These are phyloP conservation scores for Tolypocladium ophioglossoides DNA, from an alignment of 2,329 filamentous ascomycete genomes.

Conservation along the genomic window DNA sequence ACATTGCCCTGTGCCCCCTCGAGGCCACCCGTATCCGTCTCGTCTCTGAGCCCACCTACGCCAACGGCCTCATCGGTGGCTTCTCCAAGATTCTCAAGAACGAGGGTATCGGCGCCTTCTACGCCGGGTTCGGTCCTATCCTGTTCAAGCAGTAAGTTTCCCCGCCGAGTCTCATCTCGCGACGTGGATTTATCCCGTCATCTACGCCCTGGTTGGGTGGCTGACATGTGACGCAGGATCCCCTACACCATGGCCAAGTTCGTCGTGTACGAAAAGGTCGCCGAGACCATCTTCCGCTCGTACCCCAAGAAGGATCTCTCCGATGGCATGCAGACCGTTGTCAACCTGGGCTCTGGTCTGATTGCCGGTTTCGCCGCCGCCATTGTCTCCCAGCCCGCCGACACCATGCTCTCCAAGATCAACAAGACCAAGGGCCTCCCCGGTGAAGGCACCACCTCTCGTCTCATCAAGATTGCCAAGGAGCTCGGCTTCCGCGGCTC, in stretches of 20 bases:
- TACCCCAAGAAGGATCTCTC: slow-evolving; percentile 64
- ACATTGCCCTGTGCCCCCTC: slow-evolving; percentile 80
- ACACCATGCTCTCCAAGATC: slow-evolving; percentile 93
- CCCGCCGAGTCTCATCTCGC: neutral
- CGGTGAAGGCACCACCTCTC: slow-evolving; percentile 71
- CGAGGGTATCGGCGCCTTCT: slow-evolving; percentile 79
- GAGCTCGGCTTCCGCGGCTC: slow-evolving; percentile 73
- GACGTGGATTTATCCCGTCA: neutral
- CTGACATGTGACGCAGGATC: slow-evolving; percentile 41
- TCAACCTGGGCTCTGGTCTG: slow-evolving; percentile 58
- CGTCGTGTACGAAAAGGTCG: slow-evolving; percentile 84
- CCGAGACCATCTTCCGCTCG: slow-evolving; percentile 57
- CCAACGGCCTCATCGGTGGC: slow-evolving; percentile 66
- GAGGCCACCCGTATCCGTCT: slow-evolving; percentile 92
- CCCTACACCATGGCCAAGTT: slow-evolving; percentile 95
- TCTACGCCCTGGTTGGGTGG: neutral
- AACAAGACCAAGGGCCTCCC: slow-evolving; percentile 88
- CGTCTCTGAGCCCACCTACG: slow-evolving; percentile 79
- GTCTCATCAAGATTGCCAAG: slow-evolving; percentile 79
- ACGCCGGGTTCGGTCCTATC: slow-evolving; percentile 83
- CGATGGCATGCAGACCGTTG: slow-evolving; percentile 59
- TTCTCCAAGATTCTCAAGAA: slow-evolving; percentile 75
- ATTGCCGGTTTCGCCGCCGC: slow-evolving; percentile 69
- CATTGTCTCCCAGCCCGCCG: slow-evolving; percentile 78
- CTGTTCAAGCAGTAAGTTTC: slow-evolving; percentile 44